Evolutionary conservation across 148 eudicot genomes (phyloP).

Genomic region (Fagopyrum tataricum): DNA sequence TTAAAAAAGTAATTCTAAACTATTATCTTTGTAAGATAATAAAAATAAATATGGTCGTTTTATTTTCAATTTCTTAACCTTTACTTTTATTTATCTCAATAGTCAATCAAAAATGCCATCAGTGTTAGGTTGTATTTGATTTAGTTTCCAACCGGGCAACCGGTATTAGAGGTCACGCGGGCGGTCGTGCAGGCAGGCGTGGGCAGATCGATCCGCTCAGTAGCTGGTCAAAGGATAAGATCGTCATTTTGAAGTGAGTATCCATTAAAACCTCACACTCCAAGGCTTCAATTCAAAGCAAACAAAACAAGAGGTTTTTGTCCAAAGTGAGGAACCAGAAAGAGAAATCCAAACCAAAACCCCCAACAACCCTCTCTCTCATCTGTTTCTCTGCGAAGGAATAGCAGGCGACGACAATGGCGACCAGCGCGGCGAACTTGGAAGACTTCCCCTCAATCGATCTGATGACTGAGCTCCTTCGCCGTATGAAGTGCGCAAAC

Average conservation of each 20-base stretch:
- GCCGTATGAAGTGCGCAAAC: constrained; percentile 79
- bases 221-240: constrained; percentile 4
- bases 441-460: constrained; percentile 70
- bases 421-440: constrained; percentile 25
- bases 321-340: neutral
- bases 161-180: too few relatives aligned
- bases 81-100: too few relatives aligned
- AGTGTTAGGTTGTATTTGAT: too few relatives aligned
- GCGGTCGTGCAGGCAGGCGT: too few relatives aligned
- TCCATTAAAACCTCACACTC: neutral
- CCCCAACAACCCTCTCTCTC: constrained; percentile 2
- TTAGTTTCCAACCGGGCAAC: too few relatives aligned
- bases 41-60: too few relatives aligned
- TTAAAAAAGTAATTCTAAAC: too few relatives aligned
- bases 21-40: too few relatives aligned
- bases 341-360: neutral
- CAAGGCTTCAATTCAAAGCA: constrained; percentile 5
- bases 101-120: too few relatives aligned
- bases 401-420: constrained; percentile 10
- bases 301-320: constrained; percentile 5
- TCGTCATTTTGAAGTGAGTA: neutral
- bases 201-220: neutral
- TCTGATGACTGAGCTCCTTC: constrained; percentile 85
- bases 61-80: too few relatives aligned
- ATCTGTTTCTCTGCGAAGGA: constrained; percentile 6